phyloP scores from a whole-genome alignment of 1,284 basidiomycete species.

The Inonotus hispidus region DNA sequence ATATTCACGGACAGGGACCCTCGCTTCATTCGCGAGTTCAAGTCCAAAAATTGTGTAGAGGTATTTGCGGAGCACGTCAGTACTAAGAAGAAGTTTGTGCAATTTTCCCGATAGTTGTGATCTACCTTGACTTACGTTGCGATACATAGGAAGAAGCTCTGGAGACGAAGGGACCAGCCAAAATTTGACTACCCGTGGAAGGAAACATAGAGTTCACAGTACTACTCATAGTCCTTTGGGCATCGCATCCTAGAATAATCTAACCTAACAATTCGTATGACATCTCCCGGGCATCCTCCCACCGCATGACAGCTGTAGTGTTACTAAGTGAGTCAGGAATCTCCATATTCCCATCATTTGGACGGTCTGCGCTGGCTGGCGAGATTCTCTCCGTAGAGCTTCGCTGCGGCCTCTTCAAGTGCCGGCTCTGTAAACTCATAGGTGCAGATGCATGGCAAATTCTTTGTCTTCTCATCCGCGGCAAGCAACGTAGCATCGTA shows the following conservation, averaged over 20 bases:
- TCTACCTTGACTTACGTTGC: constrained; percentile 16
- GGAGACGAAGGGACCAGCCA: constrained; percentile 81
- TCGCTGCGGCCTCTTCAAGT: constrained; percentile 38
- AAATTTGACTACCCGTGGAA: constrained; percentile 86
- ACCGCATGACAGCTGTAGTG: background rate
- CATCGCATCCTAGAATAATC: too few species aligned
- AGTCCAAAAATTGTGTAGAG: constrained; percentile 78
- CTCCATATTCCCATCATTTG: background rate
- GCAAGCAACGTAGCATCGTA: constrained; percentile 52
- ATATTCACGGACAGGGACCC: constrained; percentile 66
- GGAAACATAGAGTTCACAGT: constrained; percentile 41
- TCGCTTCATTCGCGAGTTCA: constrained; percentile 92
- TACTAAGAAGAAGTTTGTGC: constrained; percentile 84
- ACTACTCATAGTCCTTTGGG: too few species aligned
- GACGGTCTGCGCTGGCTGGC: background rate
- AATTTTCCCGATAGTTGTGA: background rate
- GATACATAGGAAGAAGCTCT: constrained; percentile 75
- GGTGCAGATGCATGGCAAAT: constrained; percentile 34
- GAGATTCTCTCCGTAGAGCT: constrained; percentile 39
- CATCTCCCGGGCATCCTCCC: too few species aligned
- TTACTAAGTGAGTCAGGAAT: background rate
- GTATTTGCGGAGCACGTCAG: constrained; percentile 78
- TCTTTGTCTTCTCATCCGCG: constrained; percentile 19
- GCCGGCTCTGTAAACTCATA: constrained; percentile 55
- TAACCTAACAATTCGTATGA: too few species aligned